These are phyloP conservation scores for Sarcocystis neurona DNA, from an alignment of 169 alveolate genomes.

Conservation along the genomic window DNA sequence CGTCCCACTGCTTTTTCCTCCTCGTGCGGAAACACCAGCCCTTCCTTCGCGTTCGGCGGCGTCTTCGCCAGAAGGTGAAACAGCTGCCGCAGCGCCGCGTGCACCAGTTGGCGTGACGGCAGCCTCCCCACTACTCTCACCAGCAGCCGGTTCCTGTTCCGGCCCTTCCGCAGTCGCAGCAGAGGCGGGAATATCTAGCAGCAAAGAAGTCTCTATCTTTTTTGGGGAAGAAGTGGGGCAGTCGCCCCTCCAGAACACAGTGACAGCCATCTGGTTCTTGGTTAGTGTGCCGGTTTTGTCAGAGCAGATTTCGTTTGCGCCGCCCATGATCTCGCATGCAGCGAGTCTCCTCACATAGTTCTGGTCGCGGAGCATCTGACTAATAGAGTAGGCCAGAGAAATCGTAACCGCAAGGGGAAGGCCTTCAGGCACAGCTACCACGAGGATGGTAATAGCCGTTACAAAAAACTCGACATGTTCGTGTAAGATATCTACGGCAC, in stretches of 20 bases:
- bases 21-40: too few species aligned
- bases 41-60: too few species aligned
- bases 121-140: not conserved
- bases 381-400: conserved; percentile 85
- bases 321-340: conserved; percentile 93
- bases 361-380: conserved; percentile 86
- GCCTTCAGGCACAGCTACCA: conserved; percentile 93
- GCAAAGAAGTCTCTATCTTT: too few species aligned
- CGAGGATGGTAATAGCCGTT: conserved; percentile 83
- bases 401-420: conserved; percentile 93
- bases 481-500: conserved; percentile 35
- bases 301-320: conserved; percentile 96
- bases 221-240: conserved; percentile 19
- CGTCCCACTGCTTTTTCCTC: too few species aligned
- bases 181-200: not conserved
- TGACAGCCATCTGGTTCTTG: conserved; percentile 95
- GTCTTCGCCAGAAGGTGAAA: too few species aligned
- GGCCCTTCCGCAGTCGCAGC: not conserved
- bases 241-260: conserved; percentile 69
- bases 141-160: not conserved
- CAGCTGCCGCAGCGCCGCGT: not conserved
- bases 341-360: conserved; percentile 68
- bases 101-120: not conserved
- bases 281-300: conserved; percentile 99
- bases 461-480: conserved; percentile 70